phyloP scores from a whole-genome alignment of 331 rosid species.

The Spiraea crenata region DNA sequence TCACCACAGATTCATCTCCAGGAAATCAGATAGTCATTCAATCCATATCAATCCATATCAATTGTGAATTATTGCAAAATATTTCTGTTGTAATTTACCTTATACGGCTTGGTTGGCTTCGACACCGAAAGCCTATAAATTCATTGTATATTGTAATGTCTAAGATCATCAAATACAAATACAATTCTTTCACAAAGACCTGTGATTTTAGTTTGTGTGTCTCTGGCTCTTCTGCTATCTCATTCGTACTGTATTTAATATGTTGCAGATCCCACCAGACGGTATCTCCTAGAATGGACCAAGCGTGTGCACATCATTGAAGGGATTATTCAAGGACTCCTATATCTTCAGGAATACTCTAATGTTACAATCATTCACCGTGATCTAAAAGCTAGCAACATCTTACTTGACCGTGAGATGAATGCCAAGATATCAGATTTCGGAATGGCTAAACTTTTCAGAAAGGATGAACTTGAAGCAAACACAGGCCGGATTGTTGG shows the following conservation, averaged over 20 bases:
- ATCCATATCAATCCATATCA: too few species aligned
- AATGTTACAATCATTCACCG: slow-evolving; percentile 58
- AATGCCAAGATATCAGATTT: slow-evolving; percentile 64
- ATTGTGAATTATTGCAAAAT: too few species aligned
- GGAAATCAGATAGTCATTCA: too few species aligned
- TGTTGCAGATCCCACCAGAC: slow-evolving; percentile 42
- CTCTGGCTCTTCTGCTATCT: too few species aligned
- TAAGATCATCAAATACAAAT: too few species aligned
- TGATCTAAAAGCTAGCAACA: slow-evolving; percentile 59
- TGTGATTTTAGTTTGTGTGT: not conserved
- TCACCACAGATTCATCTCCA: too few species aligned
- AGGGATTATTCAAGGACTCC: slow-evolving; percentile 63
- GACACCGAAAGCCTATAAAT: too few species aligned
- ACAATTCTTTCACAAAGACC: too few species aligned
- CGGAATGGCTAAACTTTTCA: slow-evolving; percentile 59
- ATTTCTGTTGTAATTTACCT: too few species aligned
- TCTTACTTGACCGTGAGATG: slow-evolving; percentile 46
- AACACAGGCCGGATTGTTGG: slow-evolving; percentile 58
- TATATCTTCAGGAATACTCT: slow-evolving; percentile 67
- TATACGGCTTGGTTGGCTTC: too few species aligned
- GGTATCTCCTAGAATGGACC: slow-evolving; percentile 40
- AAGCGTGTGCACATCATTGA: slow-evolving; percentile 53
- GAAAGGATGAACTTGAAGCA: slow-evolving; percentile 52
- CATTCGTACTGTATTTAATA: slow-evolving; percentile 6
- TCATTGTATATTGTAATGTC: too few species aligned